Percentiles rank a stretch among this genome's conserved stretches.
These are phyloP conservation scores for Sicyos baderoa DNA, from an alignment of 306 rosid species.

Conservation along the genomic window DNA sequence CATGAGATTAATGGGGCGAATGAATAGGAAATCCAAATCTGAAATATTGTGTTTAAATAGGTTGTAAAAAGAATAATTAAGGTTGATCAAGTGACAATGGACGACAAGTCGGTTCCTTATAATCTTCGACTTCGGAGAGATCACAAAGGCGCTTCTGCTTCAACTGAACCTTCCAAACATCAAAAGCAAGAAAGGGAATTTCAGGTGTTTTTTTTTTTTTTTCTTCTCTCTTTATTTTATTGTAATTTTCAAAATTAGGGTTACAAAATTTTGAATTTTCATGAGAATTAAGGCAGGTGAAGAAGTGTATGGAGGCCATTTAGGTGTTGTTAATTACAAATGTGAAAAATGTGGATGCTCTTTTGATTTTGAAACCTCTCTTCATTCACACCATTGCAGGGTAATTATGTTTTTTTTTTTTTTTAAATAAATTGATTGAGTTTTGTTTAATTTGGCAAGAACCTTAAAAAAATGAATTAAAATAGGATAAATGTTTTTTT, in stretches of 20 bases:
- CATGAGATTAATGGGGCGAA: not conserved
- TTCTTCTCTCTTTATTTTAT: not conserved
- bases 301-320: not conserved
- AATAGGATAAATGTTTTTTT: not conserved
- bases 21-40: not conserved
- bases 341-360: not conserved
- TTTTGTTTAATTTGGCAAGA: no score
- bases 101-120: conserved; percentile 5
- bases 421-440: not conserved
- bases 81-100: no score
- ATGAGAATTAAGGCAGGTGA: not conserved
- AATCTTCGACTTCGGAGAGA: not conserved
- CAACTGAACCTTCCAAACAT: not conserved
- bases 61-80: no score
- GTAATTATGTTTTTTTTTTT: not conserved
- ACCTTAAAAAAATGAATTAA: not conserved
- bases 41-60: not conserved
- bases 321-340: not conserved
- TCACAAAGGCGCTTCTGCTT: not conserved
- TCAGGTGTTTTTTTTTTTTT: not conserved
- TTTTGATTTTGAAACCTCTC: not conserved
- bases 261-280: not conserved
- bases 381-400: not conserved
- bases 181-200: not conserved
- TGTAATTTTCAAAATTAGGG: not conserved